phyloP scores from a whole-genome alignment of 441 rosid species.

The Hura crepitans region DNA sequence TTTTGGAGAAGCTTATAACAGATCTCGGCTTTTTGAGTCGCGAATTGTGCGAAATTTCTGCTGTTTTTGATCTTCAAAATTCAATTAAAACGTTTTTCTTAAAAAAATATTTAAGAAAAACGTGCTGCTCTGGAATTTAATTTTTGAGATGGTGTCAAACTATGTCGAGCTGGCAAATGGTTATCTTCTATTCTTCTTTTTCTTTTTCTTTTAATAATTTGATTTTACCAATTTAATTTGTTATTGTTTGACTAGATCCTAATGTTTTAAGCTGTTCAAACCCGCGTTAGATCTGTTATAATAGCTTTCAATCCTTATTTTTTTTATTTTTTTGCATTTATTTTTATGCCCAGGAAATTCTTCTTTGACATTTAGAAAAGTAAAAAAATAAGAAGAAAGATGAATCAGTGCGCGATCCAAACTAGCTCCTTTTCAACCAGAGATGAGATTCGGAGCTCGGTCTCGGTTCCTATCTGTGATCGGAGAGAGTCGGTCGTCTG shows the following conservation, averaged over 20 bases:
- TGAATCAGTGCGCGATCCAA: constrained; percentile 68
- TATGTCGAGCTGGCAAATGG: not conserved
- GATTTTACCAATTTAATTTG: no score
- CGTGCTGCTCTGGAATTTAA: not conserved
- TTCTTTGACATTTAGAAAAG: not conserved
- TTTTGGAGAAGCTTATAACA: not conserved
- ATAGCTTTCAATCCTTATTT: no score
- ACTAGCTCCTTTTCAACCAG: constrained; percentile 45
- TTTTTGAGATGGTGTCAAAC: not conserved
- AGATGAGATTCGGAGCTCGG: constrained; percentile 49
- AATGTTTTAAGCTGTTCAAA: not conserved
- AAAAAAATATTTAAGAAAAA: not conserved
- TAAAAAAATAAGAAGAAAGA: constrained; percentile 19
- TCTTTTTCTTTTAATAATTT: not conserved
- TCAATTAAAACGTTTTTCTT: not conserved
- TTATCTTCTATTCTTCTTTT: not conserved
- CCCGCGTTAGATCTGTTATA: constrained; percentile 16
- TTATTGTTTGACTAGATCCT: constrained; percentile 6
- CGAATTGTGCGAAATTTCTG: not conserved
- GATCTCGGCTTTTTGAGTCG: constrained; percentile 1
- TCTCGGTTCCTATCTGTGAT: constrained; percentile 31
- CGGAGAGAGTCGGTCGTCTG: constrained; percentile 56
- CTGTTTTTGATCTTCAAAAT: not conserved
- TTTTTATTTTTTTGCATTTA: no score
- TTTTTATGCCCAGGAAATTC: not conserved